phyloP scores from a whole-genome alignment of 106 monocot genomes.

The Triglochin maritima region DNA sequence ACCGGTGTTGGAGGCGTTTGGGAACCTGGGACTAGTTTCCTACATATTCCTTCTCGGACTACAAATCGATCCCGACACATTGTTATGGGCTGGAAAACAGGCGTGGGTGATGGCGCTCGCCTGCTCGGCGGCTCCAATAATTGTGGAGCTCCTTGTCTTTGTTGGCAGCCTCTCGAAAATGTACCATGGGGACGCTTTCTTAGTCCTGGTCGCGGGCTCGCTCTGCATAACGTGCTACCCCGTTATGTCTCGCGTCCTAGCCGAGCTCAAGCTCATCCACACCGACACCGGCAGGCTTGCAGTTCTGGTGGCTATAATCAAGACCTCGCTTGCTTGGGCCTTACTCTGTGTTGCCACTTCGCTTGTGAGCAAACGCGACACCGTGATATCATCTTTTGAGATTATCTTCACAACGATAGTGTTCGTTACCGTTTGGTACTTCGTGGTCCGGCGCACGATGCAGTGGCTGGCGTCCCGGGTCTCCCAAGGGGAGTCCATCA shows the following conservation, averaged over 20 bases:
- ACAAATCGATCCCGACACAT: neutral
- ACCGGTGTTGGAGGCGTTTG: slow-evolving; percentile 13
- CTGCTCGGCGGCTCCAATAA: neutral
- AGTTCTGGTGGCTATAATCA: slow-evolving; percentile 3
- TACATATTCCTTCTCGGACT: slow-evolving; percentile 13
- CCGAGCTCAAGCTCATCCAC: slow-evolving; percentile 14
- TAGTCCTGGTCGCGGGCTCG: slow-evolving; percentile 4
- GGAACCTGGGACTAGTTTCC: slow-evolving; percentile 5
- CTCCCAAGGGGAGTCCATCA: slow-evolving; percentile 18
- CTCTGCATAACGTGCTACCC: slow-evolving; percentile 6
- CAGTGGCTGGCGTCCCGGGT: slow-evolving; percentile 7
- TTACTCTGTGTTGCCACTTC: slow-evolving; percentile 2
- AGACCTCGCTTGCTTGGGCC: slow-evolving; percentile 3
- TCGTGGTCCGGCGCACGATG: slow-evolving; percentile 9
- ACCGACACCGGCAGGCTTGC: slow-evolving; percentile 10
- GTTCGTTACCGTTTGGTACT: slow-evolving; percentile 7
- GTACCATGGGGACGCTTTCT: neutral
- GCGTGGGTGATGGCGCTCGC: slow-evolving; percentile 7
- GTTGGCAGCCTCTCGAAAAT: neutral
- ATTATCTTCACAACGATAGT: slow-evolving; percentile 12
- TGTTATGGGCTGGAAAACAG: neutral
- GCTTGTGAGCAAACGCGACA: neutral
- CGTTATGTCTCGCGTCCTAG: slow-evolving; percentile 8
- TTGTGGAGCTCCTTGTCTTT: slow-evolving; percentile 1
- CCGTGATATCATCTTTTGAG: slow-evolving; percentile 5